Percentiles rank a stretch among this genome's conserved stretches.
Conservation (phyloP, 2,329 filamentous ascomycete species). For the Harringtonia lauricola region DNA sequence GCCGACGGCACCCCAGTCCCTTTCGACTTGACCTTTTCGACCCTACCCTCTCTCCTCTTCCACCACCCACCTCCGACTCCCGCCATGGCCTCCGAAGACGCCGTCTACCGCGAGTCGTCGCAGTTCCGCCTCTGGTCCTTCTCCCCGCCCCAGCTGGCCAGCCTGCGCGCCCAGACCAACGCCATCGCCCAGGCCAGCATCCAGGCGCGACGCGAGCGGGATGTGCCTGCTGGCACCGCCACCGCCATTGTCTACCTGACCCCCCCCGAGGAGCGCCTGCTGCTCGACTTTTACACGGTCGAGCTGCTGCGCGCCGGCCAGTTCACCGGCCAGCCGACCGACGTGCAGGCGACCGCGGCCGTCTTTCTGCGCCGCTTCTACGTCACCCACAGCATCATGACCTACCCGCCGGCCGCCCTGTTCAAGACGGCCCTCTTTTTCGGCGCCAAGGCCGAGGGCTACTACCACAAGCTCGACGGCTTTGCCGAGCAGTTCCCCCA, state of each 20-base stretch:
- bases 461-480: conserved; percentile 36
- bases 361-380: conserved; percentile 93
- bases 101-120: conserved; percentile 77
- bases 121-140: conserved; percentile 94
- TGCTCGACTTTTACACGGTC: conserved; percentile 67
- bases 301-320: conserved; percentile 46
- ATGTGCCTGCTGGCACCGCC: neutral
- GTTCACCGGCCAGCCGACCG: conserved; percentile 39
- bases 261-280: conserved; percentile 67
- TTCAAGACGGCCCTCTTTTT: conserved; percentile 88
- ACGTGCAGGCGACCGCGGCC: conserved; percentile 62
- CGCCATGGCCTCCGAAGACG: conserved; percentile 71
- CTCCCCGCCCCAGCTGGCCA: conserved; percentile 58
- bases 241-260: conserved; percentile 48
- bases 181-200: conserved; percentile 56
- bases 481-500: conserved; percentile 62
- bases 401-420: conserved; percentile 82
- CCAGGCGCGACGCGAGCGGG: conserved; percentile 22
- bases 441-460: conserved; percentile 83
- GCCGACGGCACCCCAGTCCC: neutral
- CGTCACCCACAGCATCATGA: conserved; percentile 90
- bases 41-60: neutral
- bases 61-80: neutral
- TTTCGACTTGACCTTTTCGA: neutral
- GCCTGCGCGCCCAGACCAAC: conserved; percentile 71